Evolutionary conservation across 2,329 filamentous ascomycete species (phyloP).

Genomic region (Botrytis pseudocinerea): DNA sequence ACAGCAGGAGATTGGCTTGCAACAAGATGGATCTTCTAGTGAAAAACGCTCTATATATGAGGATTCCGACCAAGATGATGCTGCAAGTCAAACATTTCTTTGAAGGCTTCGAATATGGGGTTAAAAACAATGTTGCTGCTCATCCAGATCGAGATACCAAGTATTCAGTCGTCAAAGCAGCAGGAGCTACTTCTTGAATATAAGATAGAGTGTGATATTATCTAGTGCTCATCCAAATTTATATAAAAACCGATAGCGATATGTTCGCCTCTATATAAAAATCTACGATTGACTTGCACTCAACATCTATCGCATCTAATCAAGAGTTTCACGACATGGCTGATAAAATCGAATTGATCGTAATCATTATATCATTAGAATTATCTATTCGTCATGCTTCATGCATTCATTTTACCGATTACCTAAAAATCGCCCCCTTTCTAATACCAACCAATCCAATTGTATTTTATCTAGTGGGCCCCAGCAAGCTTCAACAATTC

Average conservation of each 20-base stretch:
- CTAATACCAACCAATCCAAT: background rate
- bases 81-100: background rate
- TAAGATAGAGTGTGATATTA: accelerated
- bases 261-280: background rate
- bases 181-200: background rate
- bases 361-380: slow-evolving; percentile 10
- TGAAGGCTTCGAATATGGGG: background rate
- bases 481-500: slow-evolving; percentile 13
- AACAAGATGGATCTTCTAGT: no score
- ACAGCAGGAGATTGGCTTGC: background rate
- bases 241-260: background rate
- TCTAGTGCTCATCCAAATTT: background rate
- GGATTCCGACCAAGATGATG: background rate
- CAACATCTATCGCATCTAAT: background rate
- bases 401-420: background rate
- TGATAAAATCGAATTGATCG: background rate
- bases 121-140: background rate
- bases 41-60: background rate
- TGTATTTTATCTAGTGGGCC: background rate
- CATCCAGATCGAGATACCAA: no score
- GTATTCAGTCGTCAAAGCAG: background rate
- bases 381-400: slow-evolving; percentile 1
- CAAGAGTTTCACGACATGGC: background rate
- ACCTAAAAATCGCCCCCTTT: no score
- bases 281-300: background rate